A percentile compares a stretch with the other conserved stretches of the same genome.
These are phyloP conservation scores for Zoysia matrella DNA, from an alignment of 202 grass and related monocot species.

Conservation along the genomic window DNA sequence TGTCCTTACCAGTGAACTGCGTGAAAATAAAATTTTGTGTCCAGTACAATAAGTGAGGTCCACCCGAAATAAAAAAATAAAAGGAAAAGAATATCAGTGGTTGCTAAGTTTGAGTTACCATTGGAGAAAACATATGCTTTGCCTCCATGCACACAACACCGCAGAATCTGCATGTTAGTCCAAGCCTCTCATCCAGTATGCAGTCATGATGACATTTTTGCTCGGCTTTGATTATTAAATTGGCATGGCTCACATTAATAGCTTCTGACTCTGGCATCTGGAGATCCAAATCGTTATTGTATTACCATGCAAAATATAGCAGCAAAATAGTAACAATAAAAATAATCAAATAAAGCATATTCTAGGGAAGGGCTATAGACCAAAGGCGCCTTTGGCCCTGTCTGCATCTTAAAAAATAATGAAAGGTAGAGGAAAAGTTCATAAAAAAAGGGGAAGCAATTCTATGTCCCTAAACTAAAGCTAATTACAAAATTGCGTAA, in stretches of 20 bases:
- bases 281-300: conserved; percentile 26
- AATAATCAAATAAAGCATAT: not conserved
- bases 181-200: conserved; percentile 65
- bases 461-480: conserved; percentile 36
- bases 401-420: conserved; percentile 14
- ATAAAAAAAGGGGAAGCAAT: not conserved
- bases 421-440: conserved; percentile 3
- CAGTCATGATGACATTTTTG: conserved; percentile 70
- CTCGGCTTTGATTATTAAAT: conserved; percentile 48
- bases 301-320: conserved; percentile 5
- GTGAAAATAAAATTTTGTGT: conserved; percentile 24
- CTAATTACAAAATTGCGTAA: not conserved
- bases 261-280: conserved; percentile 53
- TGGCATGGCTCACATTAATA: conserved; percentile 21
- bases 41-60: not conserved
- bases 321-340: not conserved
- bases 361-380: not conserved
- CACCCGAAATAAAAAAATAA: conserved; percentile 6
- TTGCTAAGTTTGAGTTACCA: conserved; percentile 53
- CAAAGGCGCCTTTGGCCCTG: not conserved
- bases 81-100: not conserved
- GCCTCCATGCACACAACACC: conserved; percentile 65
- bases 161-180: conserved; percentile 69
- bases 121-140: conserved; percentile 69
- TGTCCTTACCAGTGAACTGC: conserved; percentile 51